Conservation (phyloP, 805 yeast species). For the Ogataea neopini region DNA sequence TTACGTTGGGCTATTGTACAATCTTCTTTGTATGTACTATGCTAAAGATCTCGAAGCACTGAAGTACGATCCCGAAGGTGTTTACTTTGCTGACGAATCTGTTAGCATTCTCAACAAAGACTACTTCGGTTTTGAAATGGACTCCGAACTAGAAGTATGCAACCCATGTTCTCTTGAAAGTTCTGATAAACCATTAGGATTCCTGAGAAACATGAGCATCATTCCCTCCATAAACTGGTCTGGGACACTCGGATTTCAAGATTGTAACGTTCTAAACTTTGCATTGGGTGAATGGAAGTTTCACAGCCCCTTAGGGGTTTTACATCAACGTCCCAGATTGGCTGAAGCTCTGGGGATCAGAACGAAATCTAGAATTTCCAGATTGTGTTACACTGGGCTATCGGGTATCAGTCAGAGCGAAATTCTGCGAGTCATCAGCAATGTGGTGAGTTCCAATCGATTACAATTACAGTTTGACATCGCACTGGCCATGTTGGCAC, state of each 20-base stretch:
- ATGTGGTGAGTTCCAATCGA: background rate
- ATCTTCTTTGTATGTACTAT: constrained; percentile 1
- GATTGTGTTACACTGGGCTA: background rate
- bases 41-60: background rate
- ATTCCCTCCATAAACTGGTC: background rate
- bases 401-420: background rate
- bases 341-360: background rate
- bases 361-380: background rate
- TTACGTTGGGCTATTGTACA: background rate
- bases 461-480: background rate
- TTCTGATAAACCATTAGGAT: background rate
- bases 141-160: background rate
- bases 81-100: background rate
- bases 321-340: background rate
- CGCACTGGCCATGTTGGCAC: background rate
- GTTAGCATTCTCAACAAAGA: background rate
- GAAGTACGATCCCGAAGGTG: background rate
- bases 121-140: background rate
- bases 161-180: background rate
- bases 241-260: background rate
- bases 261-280: background rate
- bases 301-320: background rate
- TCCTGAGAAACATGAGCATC: background rate
- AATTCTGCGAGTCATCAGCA: background rate
- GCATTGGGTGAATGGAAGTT: background rate